phyloP scores from a whole-genome alignment of 139 green algal genomes.

The Chlorella vulgaris region DNA sequence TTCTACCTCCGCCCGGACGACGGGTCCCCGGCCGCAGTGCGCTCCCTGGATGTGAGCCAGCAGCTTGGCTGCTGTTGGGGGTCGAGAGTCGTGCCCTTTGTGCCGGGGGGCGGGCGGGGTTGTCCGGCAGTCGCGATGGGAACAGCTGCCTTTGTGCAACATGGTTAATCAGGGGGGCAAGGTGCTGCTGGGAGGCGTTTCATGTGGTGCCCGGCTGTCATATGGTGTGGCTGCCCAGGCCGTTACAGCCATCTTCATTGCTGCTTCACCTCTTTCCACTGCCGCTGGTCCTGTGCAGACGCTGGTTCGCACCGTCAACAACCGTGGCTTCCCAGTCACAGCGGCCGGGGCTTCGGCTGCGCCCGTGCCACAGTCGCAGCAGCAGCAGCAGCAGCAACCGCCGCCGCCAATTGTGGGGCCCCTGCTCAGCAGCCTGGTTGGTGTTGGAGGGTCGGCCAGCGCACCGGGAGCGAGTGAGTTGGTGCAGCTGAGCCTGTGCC shows the following conservation, averaged over 20 bases:
- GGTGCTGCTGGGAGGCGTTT: too few relatives aligned
- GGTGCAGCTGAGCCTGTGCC: not conserved
- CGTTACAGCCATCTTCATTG: not conserved
- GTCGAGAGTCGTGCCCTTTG: too few relatives aligned
- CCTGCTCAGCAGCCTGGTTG: constrained; percentile 9
- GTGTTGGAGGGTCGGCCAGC: not conserved
- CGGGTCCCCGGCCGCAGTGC: not conserved
- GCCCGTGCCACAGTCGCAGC: not conserved
- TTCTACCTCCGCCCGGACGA: constrained; percentile 36
- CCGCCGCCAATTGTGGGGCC: not conserved
- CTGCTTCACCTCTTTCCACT: not conserved
- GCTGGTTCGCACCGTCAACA: constrained; percentile 26
- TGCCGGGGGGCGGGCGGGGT: too few relatives aligned
- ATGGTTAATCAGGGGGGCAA: too few relatives aligned
- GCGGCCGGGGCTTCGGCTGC: not conserved
- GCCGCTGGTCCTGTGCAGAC: not conserved
- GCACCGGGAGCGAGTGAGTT: not conserved
- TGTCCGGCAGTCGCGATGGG: too few relatives aligned
- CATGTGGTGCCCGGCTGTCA: too few relatives aligned
- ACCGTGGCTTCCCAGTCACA: constrained; percentile 17
- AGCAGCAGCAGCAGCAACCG: not conserved
- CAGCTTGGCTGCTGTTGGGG: not conserved
- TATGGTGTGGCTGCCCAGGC: not conserved
- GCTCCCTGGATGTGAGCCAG: constrained; percentile 9
- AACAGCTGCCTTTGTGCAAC: too few relatives aligned